A percentile compares a stretch with the other conserved stretches of the same genome.
phyloP scores from a whole-genome alignment of 768 basidiomycete genomes.

The Lactifluus pinguis region DNA sequence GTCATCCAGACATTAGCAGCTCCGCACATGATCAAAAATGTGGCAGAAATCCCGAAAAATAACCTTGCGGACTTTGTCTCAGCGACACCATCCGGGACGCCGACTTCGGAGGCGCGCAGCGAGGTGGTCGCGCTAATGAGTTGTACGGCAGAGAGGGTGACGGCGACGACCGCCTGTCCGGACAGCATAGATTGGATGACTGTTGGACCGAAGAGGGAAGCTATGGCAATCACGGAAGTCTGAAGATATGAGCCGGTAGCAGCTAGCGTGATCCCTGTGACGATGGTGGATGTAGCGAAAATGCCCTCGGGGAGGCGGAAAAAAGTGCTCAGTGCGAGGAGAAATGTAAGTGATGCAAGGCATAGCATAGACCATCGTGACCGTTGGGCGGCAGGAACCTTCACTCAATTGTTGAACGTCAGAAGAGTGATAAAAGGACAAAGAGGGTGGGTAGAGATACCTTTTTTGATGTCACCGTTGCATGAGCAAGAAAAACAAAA shows the following conservation, averaged over 20 bases:
- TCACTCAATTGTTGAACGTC: neutral
- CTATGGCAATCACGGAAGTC: slow-evolving; percentile 69
- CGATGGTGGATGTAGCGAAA: slow-evolving; percentile 59
- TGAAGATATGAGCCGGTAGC: slow-evolving; percentile 65
- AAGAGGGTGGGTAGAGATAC: slow-evolving; percentile 31
- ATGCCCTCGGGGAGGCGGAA: slow-evolving; percentile 40
- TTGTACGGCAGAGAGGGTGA: slow-evolving; percentile 72
- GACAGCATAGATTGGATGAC: slow-evolving; percentile 72
- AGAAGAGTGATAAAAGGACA: neutral
- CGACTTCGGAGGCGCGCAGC: slow-evolving; percentile 28
- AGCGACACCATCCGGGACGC: slow-evolving; percentile 33
- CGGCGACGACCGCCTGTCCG: slow-evolving; percentile 79
- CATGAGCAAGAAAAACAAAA: slow-evolving; percentile 64
- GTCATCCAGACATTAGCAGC: slow-evolving; percentile 49
- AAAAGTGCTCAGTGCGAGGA: slow-evolving; percentile 61
- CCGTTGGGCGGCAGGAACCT: slow-evolving; percentile 56
- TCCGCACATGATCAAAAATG: slow-evolving; percentile 52
- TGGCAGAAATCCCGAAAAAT: slow-evolving; percentile 63
- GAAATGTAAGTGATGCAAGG: slow-evolving; percentile 44
- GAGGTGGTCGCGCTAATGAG: slow-evolving; percentile 55
- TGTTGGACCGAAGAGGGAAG: slow-evolving; percentile 65
- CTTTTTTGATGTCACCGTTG: slow-evolving; percentile 58
- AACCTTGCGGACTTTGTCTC: slow-evolving; percentile 63
- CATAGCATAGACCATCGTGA: slow-evolving; percentile 43
- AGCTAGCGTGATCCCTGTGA: slow-evolving; percentile 52